Conservation (phyloP, 345 rosid species). For the Hirschfeldia incana region DNA sequence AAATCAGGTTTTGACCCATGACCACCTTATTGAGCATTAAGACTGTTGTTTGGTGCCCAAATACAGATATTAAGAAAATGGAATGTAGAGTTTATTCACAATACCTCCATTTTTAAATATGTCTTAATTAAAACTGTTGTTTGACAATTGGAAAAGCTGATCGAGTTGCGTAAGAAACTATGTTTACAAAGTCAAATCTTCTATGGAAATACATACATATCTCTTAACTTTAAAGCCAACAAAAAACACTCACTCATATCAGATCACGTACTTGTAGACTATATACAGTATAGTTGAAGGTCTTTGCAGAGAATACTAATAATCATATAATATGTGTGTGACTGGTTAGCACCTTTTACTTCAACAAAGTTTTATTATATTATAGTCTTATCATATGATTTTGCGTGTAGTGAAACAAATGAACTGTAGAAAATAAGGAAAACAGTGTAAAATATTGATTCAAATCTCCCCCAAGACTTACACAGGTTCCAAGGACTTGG, state of each 20-base stretch:
- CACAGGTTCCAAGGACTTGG: neutral
- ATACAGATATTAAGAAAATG: neutral
- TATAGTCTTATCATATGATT: neutral
- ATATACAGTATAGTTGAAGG: neutral
- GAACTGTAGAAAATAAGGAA: no score
- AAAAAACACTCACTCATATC: no score
- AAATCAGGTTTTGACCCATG: neutral
- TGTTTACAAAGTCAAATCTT: neutral
- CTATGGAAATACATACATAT: neutral
- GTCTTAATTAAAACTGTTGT: neutral
- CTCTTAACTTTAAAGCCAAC: neutral
- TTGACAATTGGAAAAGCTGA: neutral
- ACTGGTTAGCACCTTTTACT: neutral
- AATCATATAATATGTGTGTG: neutral
- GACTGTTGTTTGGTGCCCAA: neutral
- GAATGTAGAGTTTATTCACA: neutral
- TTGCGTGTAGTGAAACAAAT: no score
- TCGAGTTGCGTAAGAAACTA: neutral
- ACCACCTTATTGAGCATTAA: neutral
- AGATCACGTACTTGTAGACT: neutral
- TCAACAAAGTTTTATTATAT: neutral
- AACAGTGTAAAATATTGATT: neutral
- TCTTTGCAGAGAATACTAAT: neutral
- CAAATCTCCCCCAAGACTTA: neutral
- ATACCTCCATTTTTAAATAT: neutral